Conservation (phyloP, 306 rosid species). For the Senna tora region DNA sequence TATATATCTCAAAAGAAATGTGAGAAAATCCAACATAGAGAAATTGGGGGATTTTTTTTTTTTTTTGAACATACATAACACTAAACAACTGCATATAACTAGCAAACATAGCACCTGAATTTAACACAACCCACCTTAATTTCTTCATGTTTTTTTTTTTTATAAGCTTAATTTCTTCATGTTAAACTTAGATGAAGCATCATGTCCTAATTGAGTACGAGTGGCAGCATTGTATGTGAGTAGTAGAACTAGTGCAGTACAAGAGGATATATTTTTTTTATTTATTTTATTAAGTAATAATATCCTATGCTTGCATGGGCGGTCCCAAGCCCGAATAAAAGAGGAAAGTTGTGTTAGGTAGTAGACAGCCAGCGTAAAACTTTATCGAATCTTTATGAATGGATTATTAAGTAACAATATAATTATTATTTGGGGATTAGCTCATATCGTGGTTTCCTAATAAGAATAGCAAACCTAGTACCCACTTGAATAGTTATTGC, state of each 20-base stretch:
- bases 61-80: constrained; percentile 8
- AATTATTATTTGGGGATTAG: background rate
- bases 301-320: no score
- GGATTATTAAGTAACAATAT: background rate
- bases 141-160: background rate
- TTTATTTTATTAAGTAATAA: background rate
- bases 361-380: no score
- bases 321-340: no score
- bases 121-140: background rate
- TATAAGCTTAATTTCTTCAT: background rate
- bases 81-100: constrained; percentile 23
- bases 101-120: constrained; percentile 22
- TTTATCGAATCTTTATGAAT: no score
- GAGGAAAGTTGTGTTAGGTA: no score
- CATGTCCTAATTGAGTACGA: constrained; percentile 3
- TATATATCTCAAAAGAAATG: background rate
- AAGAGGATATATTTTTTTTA: background rate
- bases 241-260: background rate
- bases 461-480: background rate
- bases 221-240: constrained; percentile 7
- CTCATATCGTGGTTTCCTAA: no score
- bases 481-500: background rate
- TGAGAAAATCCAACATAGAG: constrained; percentile 4
- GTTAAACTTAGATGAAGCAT: constrained; percentile 25
- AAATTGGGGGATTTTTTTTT: constrained; percentile 12